Percentiles rank a stretch among this genome's conserved stretches.
These are phyloP conservation scores for Penicillium sp. DNA, from an alignment of 2,329 filamentous ascomycete species.

Conservation along the genomic window DNA sequence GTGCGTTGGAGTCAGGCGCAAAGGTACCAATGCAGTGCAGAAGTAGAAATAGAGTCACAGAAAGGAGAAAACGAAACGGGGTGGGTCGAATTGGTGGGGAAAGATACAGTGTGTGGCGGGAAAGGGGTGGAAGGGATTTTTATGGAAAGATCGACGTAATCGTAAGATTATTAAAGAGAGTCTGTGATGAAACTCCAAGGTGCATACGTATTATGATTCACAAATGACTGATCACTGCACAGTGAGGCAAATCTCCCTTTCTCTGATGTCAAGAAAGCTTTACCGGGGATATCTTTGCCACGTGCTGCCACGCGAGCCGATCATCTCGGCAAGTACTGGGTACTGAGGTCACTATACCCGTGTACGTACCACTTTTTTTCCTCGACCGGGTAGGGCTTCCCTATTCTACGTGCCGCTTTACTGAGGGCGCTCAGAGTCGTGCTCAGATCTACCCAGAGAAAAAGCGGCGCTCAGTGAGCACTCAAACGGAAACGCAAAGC, in stretches of 20 bases:
- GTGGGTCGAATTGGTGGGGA: slow-evolving; percentile 19
- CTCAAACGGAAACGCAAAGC: too few species aligned
- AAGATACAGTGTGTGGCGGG: background rate
- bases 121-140: slow-evolving; percentile 4
- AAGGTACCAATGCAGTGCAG: background rate
- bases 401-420: too few species aligned
- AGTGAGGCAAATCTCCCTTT: background rate
- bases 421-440: too few species aligned
- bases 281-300: slow-evolving; percentile 19
- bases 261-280: slow-evolving; percentile 1
- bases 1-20: background rate
- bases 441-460: too few species aligned
- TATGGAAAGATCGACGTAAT: slow-evolving; percentile 8
- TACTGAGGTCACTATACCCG: background rate
- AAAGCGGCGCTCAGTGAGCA: too few species aligned
- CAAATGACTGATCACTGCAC: background rate
- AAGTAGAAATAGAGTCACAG: slow-evolving; percentile 4
- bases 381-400: too few species aligned
- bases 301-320: slow-evolving; percentile 15
- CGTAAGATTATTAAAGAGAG: background rate
- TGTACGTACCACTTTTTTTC: too few species aligned
- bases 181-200: background rate
- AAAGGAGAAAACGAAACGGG: slow-evolving; percentile 22
- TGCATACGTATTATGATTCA: background rate
- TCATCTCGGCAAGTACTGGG: slow-evolving; percentile 1